Evolutionary conservation across 805 yeast genomes (phyloP), one percentile per base, ranked within the genome.

Genomic region (Tetrapisispora fleetii): DNA sequence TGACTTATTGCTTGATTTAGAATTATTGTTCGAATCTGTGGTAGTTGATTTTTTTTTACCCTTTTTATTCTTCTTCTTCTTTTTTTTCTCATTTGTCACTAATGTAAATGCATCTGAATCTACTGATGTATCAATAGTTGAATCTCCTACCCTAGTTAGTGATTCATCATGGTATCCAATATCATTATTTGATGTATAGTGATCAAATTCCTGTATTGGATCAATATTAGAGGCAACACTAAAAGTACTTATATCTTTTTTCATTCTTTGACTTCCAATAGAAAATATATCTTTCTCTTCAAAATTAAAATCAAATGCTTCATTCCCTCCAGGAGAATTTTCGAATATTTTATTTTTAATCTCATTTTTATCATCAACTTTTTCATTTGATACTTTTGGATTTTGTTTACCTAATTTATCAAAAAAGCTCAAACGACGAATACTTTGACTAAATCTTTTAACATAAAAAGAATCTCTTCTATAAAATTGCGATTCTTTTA

Each of bases 51-150:
- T 14, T 96, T 96, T 50, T 96, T 72, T 10, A 83, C 73, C 4
- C 96, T 96, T 59, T 96, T 76, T 60, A 32, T 45, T 45, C 22
- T 86, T 89, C 27, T 96, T 73, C 58, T 77, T 82, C 64, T 79
- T 61, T 55, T 51, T 63, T 41, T 61, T 64, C 10, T 45, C 47
- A 32, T 45, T 45, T 5, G 38, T 38, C 2, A 45, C 43, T 5
- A 45, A 4, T 9, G 42, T 45, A 9, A 43, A 43, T 18, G 40
- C 14, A 27, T 43, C 40, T 6, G 46, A 43, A n/a, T 37, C 40
- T 24, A 36, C 28, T n/a, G 37, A 35, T 11, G 46, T 13, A 43
- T 43, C 46, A 36, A 17, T 37, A 3, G 11, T 17, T 13, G 36
- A 2, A 11, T 18, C 17, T 16, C 19, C 44, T 10, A 21, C 4